A percentile compares a stretch with the other conserved stretches of the same genome.
Evolutionary conservation across 257 asterid genomes (phyloP).

Genomic region (Forsythia suspensa): DNA sequence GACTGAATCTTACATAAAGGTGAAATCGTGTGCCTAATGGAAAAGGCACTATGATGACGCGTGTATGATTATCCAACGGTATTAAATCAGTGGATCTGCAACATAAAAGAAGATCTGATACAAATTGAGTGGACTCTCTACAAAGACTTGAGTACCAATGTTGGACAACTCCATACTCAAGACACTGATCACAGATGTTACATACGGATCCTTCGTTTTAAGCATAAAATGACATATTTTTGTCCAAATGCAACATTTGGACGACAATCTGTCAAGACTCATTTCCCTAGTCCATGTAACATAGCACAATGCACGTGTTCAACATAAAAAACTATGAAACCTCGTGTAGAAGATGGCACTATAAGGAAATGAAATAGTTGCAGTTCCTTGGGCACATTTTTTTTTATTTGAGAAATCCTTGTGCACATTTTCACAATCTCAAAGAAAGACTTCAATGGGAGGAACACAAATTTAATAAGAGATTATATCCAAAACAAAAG

Average conservation of each 20-base stretch:
- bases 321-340: not conserved
- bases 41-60: not conserved
- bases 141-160: not conserved
- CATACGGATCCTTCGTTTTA: not conserved
- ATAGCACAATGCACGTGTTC: not conserved
- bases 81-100: not conserved
- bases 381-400: not conserved
- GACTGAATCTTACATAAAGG: not conserved
- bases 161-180: not conserved
- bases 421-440: not conserved
- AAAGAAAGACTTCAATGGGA: not conserved
- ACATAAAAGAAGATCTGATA: not conserved
- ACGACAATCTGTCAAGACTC: not conserved
- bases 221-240: not conserved
- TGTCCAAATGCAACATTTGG: not conserved
- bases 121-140: not conserved
- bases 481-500: not conserved
- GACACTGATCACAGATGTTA: not conserved
- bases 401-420: not conserved
- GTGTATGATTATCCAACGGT: no score
- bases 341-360: not conserved
- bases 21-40: not conserved
- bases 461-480: not conserved
- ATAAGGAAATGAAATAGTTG: conserved; percentile 6
- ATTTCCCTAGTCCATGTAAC: not conserved